phyloP scores from a whole-genome alignment of 2,329 filamentous ascomycete species.

The Sclerotinia minor region DNA sequence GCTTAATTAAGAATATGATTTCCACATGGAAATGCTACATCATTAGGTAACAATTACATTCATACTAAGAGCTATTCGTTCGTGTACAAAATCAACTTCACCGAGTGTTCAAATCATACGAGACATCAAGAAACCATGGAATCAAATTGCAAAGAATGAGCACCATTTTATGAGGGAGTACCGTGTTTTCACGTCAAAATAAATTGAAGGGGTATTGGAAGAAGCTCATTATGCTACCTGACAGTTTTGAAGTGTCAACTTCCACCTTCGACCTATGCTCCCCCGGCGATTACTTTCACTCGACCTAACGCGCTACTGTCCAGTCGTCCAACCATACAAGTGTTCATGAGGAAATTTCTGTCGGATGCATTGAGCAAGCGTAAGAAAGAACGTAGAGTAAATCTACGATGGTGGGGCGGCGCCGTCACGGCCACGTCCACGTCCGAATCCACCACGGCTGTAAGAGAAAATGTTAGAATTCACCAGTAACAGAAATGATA shows the following conservation, averaged over 20 bases:
- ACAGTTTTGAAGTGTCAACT: conserved; percentile 46
- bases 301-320: conserved; percentile 51
- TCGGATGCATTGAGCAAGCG: conserved; percentile 43
- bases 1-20: not conserved
- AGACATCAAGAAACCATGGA: not conserved
- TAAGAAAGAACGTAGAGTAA: conserved; percentile 35
- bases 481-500: not conserved
- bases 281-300: conserved; percentile 52
- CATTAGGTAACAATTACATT: not conserved
- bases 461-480: conserved; percentile 43
- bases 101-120: not conserved
- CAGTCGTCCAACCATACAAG: conserved; percentile 45
- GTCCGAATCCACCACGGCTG: conserved; percentile 84
- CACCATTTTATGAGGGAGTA: not conserved
- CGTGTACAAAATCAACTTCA: not conserved
- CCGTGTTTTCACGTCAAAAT: conserved; percentile 23
- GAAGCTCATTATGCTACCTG: conserved; percentile 44
- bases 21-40: not conserved
- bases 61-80: not conserved
- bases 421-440: conserved; percentile 72
- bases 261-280: conserved; percentile 48
- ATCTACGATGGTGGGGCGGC: conserved; percentile 52
- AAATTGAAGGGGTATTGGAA: conserved; percentile 37
- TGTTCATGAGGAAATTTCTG: conserved; percentile 40
- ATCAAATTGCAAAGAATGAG: not conserved